Conservation (phyloP, 75 land plant species). For the Selaginella tamariscina region DNA sequence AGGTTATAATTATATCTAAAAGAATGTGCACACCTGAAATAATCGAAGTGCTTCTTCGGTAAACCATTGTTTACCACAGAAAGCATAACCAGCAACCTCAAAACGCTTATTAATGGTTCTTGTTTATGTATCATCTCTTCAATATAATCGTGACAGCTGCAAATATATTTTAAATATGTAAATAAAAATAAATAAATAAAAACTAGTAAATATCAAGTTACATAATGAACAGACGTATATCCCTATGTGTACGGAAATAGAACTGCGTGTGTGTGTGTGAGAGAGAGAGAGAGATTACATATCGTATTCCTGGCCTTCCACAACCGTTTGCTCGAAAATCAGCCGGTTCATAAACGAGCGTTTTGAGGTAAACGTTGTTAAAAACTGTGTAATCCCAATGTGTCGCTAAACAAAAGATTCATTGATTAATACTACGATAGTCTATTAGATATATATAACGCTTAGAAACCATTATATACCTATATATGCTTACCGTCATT, state of each 20-base stretch:
- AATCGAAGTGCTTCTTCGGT: constrained; percentile 83
- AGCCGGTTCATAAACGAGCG: constrained; percentile 68
- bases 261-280: not conserved
- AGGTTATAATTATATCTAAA: too few species aligned
- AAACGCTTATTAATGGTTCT: constrained; percentile 66
- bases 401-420: constrained; percentile 40
- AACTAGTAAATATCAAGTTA: not conserved
- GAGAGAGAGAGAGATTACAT: constrained; percentile 33
- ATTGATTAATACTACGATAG: not conserved
- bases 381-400: constrained; percentile 65
- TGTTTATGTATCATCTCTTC: constrained; percentile 98
- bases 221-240: not conserved
- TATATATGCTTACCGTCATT: constrained; percentile 61
- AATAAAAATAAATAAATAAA: constrained; percentile 1
- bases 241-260: not conserved
- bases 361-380: constrained; percentile 64
- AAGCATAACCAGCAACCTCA: constrained; percentile 73
- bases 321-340: constrained; percentile 83
- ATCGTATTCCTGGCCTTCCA: constrained; percentile 82
- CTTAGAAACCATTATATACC: too few species aligned
- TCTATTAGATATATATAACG: not conserved
- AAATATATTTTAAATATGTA: not conserved
- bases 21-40: constrained; percentile 52
- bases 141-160: constrained; percentile 84
- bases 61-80: constrained; percentile 77